phyloP scores from a whole-genome alignment of 257 asterid species.

The Nicotiana paniculata region DNA sequence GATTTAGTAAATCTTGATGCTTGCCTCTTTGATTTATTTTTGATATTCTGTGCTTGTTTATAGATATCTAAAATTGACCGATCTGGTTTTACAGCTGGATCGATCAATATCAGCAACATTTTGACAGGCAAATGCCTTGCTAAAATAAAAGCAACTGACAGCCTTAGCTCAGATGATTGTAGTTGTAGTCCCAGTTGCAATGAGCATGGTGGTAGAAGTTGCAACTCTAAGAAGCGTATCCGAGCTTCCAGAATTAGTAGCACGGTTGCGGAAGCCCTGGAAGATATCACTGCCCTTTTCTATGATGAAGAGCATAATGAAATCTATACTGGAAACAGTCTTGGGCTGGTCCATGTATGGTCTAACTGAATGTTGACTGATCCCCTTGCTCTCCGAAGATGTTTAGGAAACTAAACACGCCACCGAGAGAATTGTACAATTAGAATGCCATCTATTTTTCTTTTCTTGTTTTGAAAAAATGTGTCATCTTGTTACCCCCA shows the following conservation, averaged over 20 bases:
- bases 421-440: neutral
- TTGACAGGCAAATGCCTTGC: constrained; percentile 95
- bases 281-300: constrained; percentile 90
- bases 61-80: neutral
- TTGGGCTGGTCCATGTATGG: constrained; percentile 92
- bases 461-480: neutral
- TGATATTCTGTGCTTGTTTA: neutral
- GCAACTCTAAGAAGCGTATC: constrained; percentile 50
- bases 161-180: constrained; percentile 46
- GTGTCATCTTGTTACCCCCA: neutral
- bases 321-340: constrained; percentile 83
- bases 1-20: neutral
- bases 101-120: constrained; percentile 91
- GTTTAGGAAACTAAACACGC: neutral
- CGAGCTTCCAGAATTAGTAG: constrained; percentile 51
- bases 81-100: constrained; percentile 61
- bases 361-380: constrained; percentile 46
- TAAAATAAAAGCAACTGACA: constrained; percentile 67
- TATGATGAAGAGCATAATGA: constrained; percentile 96
- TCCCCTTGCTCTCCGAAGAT: neutral
- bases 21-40: neutral
- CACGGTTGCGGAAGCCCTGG: constrained; percentile 83
- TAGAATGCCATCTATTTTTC: neutral
- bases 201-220: constrained; percentile 39
- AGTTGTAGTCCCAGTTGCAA: constrained; percentile 42